Evolutionary conservation across 208 protist genomes (phyloP).

Genomic region (Leishmania aethiopica): DNA sequence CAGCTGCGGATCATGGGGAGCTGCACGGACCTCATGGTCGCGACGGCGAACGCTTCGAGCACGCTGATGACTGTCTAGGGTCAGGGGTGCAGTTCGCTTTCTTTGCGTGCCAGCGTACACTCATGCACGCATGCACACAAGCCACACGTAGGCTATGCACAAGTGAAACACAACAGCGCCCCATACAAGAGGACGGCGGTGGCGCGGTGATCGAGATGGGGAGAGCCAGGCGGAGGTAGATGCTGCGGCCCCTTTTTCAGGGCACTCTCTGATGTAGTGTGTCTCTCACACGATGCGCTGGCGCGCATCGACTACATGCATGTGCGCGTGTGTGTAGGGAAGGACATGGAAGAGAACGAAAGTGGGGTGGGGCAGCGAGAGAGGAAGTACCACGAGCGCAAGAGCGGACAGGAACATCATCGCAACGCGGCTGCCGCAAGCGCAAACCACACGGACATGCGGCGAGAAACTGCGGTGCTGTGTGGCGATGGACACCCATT

Average conservation of each 20-base stretch:
- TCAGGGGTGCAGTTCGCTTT: not conserved
- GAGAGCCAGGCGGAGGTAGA: no score
- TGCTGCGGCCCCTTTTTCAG: no score
- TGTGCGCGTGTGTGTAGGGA: not conserved
- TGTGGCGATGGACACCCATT: not conserved
- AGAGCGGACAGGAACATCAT: slow-evolving; percentile 3
- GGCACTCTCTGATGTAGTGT: no score
- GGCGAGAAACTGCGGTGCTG: not conserved
- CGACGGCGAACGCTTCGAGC: not conserved
- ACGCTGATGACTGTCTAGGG: not conserved
- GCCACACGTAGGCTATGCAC: not conserved
- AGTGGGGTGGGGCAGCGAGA: not conserved
- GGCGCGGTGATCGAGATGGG: not conserved
- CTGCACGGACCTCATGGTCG: not conserved
- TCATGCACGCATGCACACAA: not conserved
- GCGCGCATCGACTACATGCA: not conserved
- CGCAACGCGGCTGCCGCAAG: not conserved
- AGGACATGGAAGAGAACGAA: not conserved
- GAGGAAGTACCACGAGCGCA: slow-evolving; percentile 5
- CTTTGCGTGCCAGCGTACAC: not conserved
- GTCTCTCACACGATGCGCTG: not conserved
- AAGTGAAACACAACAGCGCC: not conserved
- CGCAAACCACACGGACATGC: not conserved
- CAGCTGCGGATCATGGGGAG: slow-evolving; percentile 1
- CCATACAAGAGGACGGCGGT: not conserved